A percentile compares a stretch with the other conserved stretches of the same genome.
These are phyloP conservation scores for Crithidia expoeki DNA, from an alignment of 208 protist species.

Conservation along the genomic window DNA sequence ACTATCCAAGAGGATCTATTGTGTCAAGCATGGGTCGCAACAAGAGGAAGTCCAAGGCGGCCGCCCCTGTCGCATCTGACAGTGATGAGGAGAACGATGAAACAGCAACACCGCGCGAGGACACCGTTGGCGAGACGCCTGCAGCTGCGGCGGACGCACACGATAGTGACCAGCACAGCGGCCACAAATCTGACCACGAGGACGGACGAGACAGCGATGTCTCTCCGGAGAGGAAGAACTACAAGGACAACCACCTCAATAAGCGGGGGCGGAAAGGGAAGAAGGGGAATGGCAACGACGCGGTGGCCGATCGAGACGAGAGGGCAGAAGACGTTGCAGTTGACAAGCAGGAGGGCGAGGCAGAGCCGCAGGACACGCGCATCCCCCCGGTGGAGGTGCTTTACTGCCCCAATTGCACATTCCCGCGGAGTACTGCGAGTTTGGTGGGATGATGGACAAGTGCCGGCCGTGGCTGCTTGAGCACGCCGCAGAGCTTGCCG, in stretches of 20 bases:
- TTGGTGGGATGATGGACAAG: slow-evolving; percentile 90
- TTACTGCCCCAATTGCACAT: slow-evolving; percentile 93
- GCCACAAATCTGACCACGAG: background rate
- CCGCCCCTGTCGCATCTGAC: slow-evolving; percentile 28
- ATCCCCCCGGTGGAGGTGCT: slow-evolving; percentile 73
- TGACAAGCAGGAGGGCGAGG: slow-evolving; percentile 21
- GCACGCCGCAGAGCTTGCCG: slow-evolving; percentile 83
- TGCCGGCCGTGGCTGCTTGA: slow-evolving; percentile 90
- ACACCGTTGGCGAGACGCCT: slow-evolving; percentile 3
- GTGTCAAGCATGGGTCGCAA: slow-evolving; percentile 52
- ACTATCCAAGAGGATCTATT: background rate
- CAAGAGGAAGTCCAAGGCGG: slow-evolving; percentile 60
- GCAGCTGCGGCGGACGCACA: background rate
- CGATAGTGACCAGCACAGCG: background rate
- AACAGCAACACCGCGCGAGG: background rate
- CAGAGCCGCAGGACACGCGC: slow-evolving; percentile 39
- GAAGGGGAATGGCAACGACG: slow-evolving; percentile 25
- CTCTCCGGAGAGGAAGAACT: slow-evolving; percentile 61
- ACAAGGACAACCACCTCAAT: slow-evolving; percentile 62
- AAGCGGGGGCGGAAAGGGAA: slow-evolving; percentile 37
- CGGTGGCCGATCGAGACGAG: slow-evolving; percentile 4
- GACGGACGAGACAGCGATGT: slow-evolving; percentile 12
- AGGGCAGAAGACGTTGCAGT: slow-evolving; percentile 5
- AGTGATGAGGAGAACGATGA: slow-evolving; percentile 33
- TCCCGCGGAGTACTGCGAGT: slow-evolving; percentile 94